Evolutionary conservation across 768 basidiomycete genomes (phyloP).

Genomic region (Candolleomyces aberdarensis): DNA sequence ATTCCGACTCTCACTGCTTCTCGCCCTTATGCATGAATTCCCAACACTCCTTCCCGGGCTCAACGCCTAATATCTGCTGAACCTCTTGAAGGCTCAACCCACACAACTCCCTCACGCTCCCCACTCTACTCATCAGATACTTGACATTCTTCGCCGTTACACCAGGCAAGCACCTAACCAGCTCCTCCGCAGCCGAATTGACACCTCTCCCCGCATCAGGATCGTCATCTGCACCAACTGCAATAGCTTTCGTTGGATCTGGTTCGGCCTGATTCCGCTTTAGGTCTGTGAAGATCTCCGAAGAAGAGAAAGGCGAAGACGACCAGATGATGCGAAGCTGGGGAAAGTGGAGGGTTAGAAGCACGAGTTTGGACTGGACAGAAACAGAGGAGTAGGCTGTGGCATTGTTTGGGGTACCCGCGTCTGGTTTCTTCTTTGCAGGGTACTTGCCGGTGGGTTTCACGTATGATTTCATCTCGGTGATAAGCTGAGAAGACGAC

Average conservation of each 20-base stretch:
- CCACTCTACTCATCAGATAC: conserved; percentile 80
- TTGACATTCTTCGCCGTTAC: conserved; percentile 81
- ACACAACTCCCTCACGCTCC: conserved; percentile 73
- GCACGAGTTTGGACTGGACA: conserved; percentile 89
- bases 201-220: conserved; percentile 63
- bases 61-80: conserved; percentile 73
- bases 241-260: conserved; percentile 68
- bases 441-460: conserved; percentile 61
- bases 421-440: conserved; percentile 40
- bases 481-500: conserved; percentile 42
- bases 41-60: conserved; percentile 77
- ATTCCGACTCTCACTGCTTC: neutral
- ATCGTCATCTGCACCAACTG: conserved; percentile 79
- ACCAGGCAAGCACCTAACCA: conserved; percentile 80
- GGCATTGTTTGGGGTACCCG: neutral
- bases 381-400: conserved; percentile 41
- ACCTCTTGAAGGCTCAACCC: conserved; percentile 57
- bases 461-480: conserved; percentile 64
- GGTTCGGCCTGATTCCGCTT: conserved; percentile 81
- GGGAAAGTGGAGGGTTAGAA: conserved; percentile 88
- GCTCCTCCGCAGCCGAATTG: conserved; percentile 76
- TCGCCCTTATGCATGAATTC: conserved; percentile 81
- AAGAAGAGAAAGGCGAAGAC: conserved; percentile 88
- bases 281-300: conserved; percentile 90
- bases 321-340: conserved; percentile 96